phyloP scores from a whole-genome alignment of 345 rosid species.

The Eutrema yunnanense region DNA sequence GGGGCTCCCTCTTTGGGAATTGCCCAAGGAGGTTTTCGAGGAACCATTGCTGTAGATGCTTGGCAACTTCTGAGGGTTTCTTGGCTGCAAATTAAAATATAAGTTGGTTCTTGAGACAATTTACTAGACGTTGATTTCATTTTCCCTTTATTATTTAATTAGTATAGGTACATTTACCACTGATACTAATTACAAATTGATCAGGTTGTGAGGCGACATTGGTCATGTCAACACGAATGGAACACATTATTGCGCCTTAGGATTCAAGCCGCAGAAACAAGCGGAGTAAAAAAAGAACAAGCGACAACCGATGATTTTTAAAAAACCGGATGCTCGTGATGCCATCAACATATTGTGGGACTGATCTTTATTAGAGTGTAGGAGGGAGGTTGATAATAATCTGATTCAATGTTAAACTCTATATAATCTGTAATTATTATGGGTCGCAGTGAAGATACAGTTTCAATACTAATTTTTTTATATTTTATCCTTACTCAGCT shows the following conservation, averaged over 20 bases:
- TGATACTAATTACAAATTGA: not conserved
- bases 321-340: not conserved
- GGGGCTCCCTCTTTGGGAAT: slow-evolving; percentile 30
- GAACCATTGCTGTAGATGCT: slow-evolving; percentile 32
- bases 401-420: not conserved
- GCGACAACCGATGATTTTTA: not conserved
- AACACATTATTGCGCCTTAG: not conserved
- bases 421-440: not conserved
- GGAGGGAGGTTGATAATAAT: not conserved
- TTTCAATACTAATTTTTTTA: not conserved
- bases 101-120: not conserved
- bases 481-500: not conserved
- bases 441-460: not conserved
- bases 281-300: not conserved
- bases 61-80: slow-evolving; percentile 32
- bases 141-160: not conserved
- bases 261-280: not conserved
- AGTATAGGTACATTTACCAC: not conserved
- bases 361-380: not conserved
- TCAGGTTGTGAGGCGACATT: not conserved
- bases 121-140: not conserved
- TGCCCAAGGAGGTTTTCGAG: slow-evolving; percentile 29
- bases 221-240: not conserved
- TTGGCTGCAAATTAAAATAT: not conserved
- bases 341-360: not conserved